These are phyloP conservation scores for Colletotrichum cuscutae DNA, from an alignment of 2,329 filamentous ascomycete species.

Conservation along the genomic window DNA sequence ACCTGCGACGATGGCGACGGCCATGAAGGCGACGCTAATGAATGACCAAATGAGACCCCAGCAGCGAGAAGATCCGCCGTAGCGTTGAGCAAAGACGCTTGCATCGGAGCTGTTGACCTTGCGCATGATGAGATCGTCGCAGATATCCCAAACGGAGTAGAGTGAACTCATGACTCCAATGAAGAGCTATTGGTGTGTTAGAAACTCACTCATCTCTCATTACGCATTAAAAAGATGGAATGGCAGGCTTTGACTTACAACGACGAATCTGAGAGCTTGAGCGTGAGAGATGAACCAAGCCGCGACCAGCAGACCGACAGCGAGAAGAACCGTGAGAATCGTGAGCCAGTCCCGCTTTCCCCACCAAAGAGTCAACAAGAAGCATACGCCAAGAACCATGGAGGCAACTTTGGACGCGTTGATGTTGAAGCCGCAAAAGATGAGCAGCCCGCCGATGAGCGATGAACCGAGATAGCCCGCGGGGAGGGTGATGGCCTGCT, in stretches of 20 bases:
- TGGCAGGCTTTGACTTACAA: slow-evolving; percentile 53
- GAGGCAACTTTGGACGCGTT: slow-evolving; percentile 84
- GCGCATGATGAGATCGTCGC: slow-evolving; percentile 81
- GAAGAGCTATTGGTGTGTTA: slow-evolving; percentile 64
- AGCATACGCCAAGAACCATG: slow-evolving; percentile 77
- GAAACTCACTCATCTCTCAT: neutral
- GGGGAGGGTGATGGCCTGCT: slow-evolving; percentile 76
- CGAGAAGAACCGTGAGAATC: slow-evolving; percentile 74
- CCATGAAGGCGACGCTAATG: slow-evolving; percentile 78
- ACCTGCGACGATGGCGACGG: slow-evolving; percentile 77
- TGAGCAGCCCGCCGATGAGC: slow-evolving; percentile 80
- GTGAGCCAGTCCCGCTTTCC: slow-evolving; percentile 82
- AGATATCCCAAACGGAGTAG: slow-evolving; percentile 88
- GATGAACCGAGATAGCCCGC: slow-evolving; percentile 83
- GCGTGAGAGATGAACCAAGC: slow-evolving; percentile 86
- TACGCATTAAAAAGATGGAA: neutral
- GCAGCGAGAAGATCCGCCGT: slow-evolving; percentile 82
- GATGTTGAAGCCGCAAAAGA: slow-evolving; percentile 84
- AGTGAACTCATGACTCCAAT: slow-evolving; percentile 85
- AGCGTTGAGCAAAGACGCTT: slow-evolving; percentile 80
- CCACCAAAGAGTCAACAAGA: slow-evolving; percentile 86
- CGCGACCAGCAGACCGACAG: slow-evolving; percentile 75
- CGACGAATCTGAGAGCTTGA: slow-evolving; percentile 77
- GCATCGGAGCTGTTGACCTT: slow-evolving; percentile 86
- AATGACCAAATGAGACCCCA: slow-evolving; percentile 85